Base-by-base conservation (phyloP, 2,329 filamentous ascomycete species). In the Ilyonectria robusta region DNA sequence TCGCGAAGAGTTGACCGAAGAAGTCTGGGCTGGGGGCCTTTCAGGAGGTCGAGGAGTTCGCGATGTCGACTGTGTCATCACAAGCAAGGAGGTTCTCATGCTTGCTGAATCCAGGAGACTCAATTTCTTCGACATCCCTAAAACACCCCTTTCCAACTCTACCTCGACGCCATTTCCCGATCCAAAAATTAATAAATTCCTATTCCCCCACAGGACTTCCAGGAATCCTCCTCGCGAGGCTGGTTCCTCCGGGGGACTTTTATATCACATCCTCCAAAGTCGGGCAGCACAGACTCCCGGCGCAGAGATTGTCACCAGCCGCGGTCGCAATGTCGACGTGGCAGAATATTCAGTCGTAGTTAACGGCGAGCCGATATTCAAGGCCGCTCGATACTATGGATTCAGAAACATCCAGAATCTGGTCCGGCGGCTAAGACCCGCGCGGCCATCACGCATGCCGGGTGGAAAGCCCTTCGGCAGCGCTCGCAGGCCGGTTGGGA, bases 401-500 rank as follows among this genome's bases (percentile, higher is more conserved):
- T 99, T 99, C 85, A 89, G 96, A 59, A 99, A 99, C 77, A 99
- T 99, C 69, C 96, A 98, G 80, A 99, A 99, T 77, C 88, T 99
- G 6, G 96, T 99, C 17, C 91, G 96, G n/a, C 91, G 92, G 68
- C 83, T 99, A 54, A 97, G 97, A 79, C 96, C 96, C 0, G 89
- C 92, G 1, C 91, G 89, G 64, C 85, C 88, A 6, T 95, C 93
- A 48, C 89, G 93, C 63, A 91, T 97, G 84, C 94, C 94, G 1
- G 94, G 94, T 1, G 93, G 90, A 2, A 91, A 86, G 68, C 86
- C 87, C 0, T 85, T 88, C 51, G 88, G 86, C 1, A 87, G 84
- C 59, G 87, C 83, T 48, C 86, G 87, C 65, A 87, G 84, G 68
- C 85, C 84, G 6, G 83, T 80, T 17, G 88, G 83, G 7, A 88